Evolutionary conservation across 1,284 basidiomycete genomes (phyloP), one percentile per base, ranked within the genome.

Genomic region (Tilletiopsis washingtonensis): DNA sequence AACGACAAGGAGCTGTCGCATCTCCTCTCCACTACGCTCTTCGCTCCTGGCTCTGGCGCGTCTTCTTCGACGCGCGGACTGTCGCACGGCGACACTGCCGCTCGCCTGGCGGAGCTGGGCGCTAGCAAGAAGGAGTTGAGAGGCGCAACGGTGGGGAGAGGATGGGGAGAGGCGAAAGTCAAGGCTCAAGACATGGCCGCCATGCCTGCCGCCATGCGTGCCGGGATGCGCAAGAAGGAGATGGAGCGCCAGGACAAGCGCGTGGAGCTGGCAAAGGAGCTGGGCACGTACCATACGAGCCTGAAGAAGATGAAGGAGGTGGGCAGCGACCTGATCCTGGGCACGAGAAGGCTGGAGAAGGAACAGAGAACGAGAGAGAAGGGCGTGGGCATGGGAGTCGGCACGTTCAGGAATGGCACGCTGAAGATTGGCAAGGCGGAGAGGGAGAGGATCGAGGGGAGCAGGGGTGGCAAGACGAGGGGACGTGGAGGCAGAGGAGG

Each of bases 11-110:
- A 66, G 20, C 57, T 72, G 9, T 62, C 64, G 2, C 57, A 64
- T 6, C 52, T 72, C 26, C 59, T 72, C 1, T 67, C 66, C 3
- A 71, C 69, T 9, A 71, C 69, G 3, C 59, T 72, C 0, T 72
- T 72, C 46, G 68, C 69, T 14, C 69, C 66, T 2, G 68, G 64
- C 15, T 48, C 24, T 21, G 47, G 47, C 21, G n/a, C 40, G 11
- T 5, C 11, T 5, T 5, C 5, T 7, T 11, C 19, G 11, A 49
- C 39, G 42, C 42, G 24, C 3, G 43, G 55, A 25, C 48, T 55
- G 2, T 43, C 46, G 11, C 66, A 64, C 6, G 62, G 51, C 32
- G 34, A 40, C 4, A 53, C 51, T 14, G 34, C 51, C 19, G 46
- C 51, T 6, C 29, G 51, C n/a, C 42, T 57, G 17, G 27, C 55